Conservation (phyloP, 148 eudicot genomes). For the Chenopodium album region DNA sequence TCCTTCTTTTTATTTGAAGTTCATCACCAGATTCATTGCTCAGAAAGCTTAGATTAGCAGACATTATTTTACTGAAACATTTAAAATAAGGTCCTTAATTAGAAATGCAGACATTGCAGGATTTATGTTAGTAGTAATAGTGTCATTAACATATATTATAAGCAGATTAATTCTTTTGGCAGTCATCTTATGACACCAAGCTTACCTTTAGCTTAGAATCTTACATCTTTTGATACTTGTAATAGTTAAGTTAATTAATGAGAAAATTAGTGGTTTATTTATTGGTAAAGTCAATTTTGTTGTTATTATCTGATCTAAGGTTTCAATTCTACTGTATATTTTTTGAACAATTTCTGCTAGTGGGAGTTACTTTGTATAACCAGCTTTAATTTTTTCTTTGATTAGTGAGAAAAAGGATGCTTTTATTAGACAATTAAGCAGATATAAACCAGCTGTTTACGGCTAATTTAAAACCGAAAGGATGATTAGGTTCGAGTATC, state of each 20-base stretch:
- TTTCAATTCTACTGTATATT: not conserved
- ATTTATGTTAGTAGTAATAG: not conserved
- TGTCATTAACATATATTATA: not conserved
- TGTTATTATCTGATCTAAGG: not conserved
- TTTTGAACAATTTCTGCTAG: not conserved
- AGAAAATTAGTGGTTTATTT: too few species aligned
- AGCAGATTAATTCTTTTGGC: conserved; percentile 9
- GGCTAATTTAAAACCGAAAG: not conserved
- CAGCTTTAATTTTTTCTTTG: not conserved
- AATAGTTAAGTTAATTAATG: not conserved
- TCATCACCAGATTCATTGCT: conserved; percentile 7
- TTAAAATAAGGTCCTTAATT: conserved; percentile 1
- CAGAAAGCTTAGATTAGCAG: conserved; percentile 3
- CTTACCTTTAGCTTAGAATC: conserved; percentile 7
- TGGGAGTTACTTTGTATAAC: not conserved
- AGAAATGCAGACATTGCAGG: conserved; percentile 4
- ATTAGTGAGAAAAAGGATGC: not conserved
- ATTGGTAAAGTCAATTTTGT: conserved; percentile 10
- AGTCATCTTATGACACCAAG: not conserved
- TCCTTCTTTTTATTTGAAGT: not conserved
- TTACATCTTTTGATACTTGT: conserved; percentile 21
- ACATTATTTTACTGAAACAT: conserved; percentile 20
- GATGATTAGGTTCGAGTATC: not conserved
- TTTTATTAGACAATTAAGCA: not conserved
- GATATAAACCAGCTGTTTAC: not conserved